Conservation (phyloP, 306 rosid genomes). For the Hippophae gyantsensis region DNA sequence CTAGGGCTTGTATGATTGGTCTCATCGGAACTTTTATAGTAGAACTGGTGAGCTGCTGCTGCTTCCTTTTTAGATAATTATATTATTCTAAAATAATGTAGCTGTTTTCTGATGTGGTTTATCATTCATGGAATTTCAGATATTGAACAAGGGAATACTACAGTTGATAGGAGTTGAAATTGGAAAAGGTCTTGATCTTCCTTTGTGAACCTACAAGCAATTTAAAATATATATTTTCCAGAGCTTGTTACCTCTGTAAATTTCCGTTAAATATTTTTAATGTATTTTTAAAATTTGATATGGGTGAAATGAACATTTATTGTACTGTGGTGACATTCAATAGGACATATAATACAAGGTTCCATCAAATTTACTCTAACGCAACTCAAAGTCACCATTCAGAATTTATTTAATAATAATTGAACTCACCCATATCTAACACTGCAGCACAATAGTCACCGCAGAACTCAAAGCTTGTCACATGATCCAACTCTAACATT, state of each 20-base stretch:
- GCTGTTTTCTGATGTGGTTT: not conserved
- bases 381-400: too few relatives aligned
- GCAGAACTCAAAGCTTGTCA: too few relatives aligned
- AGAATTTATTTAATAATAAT: too few relatives aligned
- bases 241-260: not conserved
- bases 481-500: too few relatives aligned
- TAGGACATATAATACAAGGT: too few relatives aligned
- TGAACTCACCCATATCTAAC: too few relatives aligned
- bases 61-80: not conserved
- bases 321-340: not conserved
- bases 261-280: not conserved
- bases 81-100: not conserved
- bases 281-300: not conserved
- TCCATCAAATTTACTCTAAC: too few relatives aligned
- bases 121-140: conserved; percentile 39
- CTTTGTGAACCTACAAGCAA: conserved; percentile 36
- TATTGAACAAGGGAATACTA: conserved; percentile 69
- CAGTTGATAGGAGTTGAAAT: conserved; percentile 79
- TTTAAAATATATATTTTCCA: not conserved
- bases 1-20: conserved; percentile 96
- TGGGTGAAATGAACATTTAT: not conserved
- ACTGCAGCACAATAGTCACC: too few relatives aligned
- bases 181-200: conserved; percentile 90
- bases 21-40: conserved; percentile 68
- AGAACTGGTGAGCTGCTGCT: conserved; percentile 47